Percentiles rank a stretch among this genome's conserved stretches.
Evolutionary conservation across 805 yeast genomes (phyloP).

Genomic region (Metschnikowia amazonensis): DNA sequence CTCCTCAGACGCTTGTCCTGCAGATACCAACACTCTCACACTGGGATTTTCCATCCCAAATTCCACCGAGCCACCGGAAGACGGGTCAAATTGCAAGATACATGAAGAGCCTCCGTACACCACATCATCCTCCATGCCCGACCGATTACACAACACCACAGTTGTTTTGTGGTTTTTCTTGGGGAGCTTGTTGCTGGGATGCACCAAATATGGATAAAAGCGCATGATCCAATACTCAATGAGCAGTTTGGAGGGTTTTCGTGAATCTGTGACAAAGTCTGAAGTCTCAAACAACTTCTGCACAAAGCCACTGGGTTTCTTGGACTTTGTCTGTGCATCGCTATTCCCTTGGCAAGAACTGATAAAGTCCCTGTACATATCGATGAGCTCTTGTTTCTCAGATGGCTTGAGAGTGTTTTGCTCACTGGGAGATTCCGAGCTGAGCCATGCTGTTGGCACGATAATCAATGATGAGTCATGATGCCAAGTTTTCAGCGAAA

Average conservation of each 20-base stretch:
- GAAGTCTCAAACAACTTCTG: background rate
- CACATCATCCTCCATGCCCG: conserved; percentile 70
- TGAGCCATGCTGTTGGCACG: conserved; percentile 87
- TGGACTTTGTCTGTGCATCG: background rate
- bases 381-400: background rate
- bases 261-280: conserved; percentile 2
- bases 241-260: conserved; percentile 16
- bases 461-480: conserved; percentile 54
- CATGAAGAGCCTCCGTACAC: conserved; percentile 66
- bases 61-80: conserved; percentile 24
- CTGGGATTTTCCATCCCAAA: conserved; percentile 40
- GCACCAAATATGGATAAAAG: conserved; percentile 56
- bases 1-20: conserved; percentile 67
- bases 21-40: conserved; percentile 50
- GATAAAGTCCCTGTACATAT: background rate
- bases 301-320: background rate
- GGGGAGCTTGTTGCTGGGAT: conserved; percentile 25
- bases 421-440: conserved; percentile 44
- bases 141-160: conserved; percentile 62
- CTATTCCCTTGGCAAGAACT: background rate
- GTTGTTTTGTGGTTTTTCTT: conserved; percentile 24
- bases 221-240: conserved; percentile 74
- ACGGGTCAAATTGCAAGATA: conserved; percentile 49
- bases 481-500: conserved; percentile 49
- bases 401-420: conserved; percentile 12